These are phyloP conservation scores for Echeveria elegans DNA, from an alignment of 164 flowering plant genomes.

Conservation along the genomic window DNA sequence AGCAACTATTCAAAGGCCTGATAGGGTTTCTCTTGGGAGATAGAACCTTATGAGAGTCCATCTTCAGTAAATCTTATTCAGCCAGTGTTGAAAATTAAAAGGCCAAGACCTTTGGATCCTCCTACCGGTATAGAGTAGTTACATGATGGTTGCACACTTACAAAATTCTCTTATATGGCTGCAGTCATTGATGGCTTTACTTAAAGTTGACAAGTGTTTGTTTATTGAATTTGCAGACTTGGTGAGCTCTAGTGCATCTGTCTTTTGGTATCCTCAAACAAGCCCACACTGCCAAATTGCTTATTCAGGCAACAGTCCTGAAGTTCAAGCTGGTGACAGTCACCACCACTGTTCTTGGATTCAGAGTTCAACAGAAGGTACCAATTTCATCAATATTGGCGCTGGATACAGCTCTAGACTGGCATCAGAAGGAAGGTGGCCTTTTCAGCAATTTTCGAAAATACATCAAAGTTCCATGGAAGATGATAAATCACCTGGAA, in stretches of 20 bases:
- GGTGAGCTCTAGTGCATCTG: constrained; percentile 20
- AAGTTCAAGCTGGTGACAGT: constrained; percentile 31
- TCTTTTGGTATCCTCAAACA: constrained; percentile 40
- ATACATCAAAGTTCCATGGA: constrained; percentile 22
- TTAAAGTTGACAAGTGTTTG: background rate
- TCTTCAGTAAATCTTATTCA: constrained; percentile 20
- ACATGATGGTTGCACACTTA: background rate
- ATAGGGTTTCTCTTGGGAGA: constrained; percentile 94
- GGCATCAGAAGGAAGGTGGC: constrained; percentile 18
- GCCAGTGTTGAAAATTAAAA: constrained; percentile 31
- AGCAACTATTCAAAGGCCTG: constrained; percentile 65
- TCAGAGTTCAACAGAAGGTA: constrained; percentile 20
- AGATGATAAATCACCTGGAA: constrained; percentile 16
- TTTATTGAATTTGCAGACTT: constrained; percentile 18
- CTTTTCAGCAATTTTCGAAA: constrained; percentile 14
- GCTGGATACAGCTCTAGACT: constrained; percentile 14
- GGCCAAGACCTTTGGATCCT: constrained; percentile 34
- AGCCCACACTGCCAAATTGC: constrained; percentile 28
- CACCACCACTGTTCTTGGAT: constrained; percentile 25
- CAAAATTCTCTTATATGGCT: background rate
- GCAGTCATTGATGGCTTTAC: background rate
- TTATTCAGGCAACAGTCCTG: constrained; percentile 22
- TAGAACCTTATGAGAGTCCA: constrained; percentile 50
- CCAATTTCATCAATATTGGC: constrained; percentile 11
- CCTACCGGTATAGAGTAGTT: constrained; percentile 26